Percentiles rank a stretch among this genome's conserved stretches.
phyloP scores from a whole-genome alignment of 2,329 filamentous ascomycete species.

The Fusarium poae region DNA sequence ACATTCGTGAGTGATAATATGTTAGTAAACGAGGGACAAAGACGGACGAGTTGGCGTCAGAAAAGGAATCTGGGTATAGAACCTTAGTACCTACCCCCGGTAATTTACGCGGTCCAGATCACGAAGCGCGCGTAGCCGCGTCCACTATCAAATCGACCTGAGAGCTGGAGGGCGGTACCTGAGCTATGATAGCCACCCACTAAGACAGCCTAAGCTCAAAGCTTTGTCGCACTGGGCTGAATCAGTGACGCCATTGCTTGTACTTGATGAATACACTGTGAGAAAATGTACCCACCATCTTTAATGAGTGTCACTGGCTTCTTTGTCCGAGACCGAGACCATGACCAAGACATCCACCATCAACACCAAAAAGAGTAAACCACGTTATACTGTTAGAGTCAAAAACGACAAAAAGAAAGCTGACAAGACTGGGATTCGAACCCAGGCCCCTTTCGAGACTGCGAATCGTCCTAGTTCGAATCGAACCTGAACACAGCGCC shows the following conservation, averaged over 20 bases:
- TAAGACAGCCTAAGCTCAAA: conserved; percentile 12
- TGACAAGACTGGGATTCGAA: conserved; percentile 44
- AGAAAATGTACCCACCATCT: background rate
- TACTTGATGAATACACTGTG: background rate
- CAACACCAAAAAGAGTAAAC: background rate
- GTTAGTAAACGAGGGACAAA: background rate
- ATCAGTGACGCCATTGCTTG: conserved; percentile 25
- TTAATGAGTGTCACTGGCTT: background rate
- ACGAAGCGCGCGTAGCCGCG: conserved; percentile 38
- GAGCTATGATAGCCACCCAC: conserved; percentile 19
- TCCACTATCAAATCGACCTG: conserved; percentile 25
- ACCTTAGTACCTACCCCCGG: conserved; percentile 3
- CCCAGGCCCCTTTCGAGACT: conserved; percentile 45
- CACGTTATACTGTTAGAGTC: background rate
- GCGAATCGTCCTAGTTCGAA: conserved; percentile 37
- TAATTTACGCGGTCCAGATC: conserved; percentile 41
- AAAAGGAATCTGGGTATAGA: background rate
- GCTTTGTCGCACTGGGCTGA: conserved; percentile 28
- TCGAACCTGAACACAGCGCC: conserved; percentile 45
- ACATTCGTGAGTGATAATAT: conserved; percentile 26
- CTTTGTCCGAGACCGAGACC: background rate
- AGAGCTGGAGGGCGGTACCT: conserved; percentile 36
- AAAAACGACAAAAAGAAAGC: background rate
- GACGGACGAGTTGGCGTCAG: background rate
- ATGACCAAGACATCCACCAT: no score